These are phyloP conservation scores for Bombardia bombarda DNA, from an alignment of 495 filamentous ascomycete genomes.

Conservation along the genomic window DNA sequence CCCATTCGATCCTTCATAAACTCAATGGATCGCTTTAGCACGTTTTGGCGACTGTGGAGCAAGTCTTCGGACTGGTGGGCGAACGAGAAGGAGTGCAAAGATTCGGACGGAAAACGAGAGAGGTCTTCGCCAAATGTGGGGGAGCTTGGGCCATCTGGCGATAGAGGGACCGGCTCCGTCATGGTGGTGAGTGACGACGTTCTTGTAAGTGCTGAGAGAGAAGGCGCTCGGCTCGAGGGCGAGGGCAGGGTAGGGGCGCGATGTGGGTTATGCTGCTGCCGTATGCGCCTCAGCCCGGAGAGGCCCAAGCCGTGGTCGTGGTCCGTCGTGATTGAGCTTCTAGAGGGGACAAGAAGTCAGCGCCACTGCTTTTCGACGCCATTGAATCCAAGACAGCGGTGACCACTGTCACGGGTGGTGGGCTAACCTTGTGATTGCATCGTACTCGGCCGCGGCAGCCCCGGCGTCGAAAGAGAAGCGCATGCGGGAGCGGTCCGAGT, in stretches of 20 bases:
- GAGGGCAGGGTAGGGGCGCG: slow-evolving; percentile 58
- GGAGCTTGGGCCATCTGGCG: slow-evolving; percentile 54
- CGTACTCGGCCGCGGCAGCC: slow-evolving; percentile 38
- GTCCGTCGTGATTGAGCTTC: slow-evolving; percentile 47
- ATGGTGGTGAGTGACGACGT: slow-evolving; percentile 55
- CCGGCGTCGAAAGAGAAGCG: slow-evolving; percentile 51
- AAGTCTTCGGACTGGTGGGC: slow-evolving; percentile 90
- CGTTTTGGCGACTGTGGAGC: slow-evolving; percentile 84
- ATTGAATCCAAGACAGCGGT: not conserved
- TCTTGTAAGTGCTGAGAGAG: slow-evolving; percentile 47
- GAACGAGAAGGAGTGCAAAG: slow-evolving; percentile 97
- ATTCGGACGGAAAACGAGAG: slow-evolving; percentile 87
- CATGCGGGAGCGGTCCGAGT: slow-evolving; percentile 35
- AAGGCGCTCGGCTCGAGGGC: slow-evolving; percentile 52
- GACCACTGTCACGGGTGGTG: not conserved
- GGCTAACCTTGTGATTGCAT: slow-evolving; percentile 44
- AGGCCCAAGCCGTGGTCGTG: slow-evolving; percentile 51
- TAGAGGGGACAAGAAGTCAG: slow-evolving; percentile 22
- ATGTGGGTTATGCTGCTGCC: slow-evolving; percentile 63
- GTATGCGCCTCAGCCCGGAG: slow-evolving; percentile 86
- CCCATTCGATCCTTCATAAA: slow-evolving; percentile 94
- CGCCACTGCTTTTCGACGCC: not conserved
- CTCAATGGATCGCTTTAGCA: slow-evolving; percentile 88
- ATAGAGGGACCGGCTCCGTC: slow-evolving; percentile 38
- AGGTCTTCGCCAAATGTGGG: slow-evolving; percentile 82